A percentile compares a stretch with the other conserved stretches of the same genome.
These are phyloP conservation scores for Daldinia grandis DNA, from an alignment of 495 filamentous ascomycete genomes.

Conservation along the genomic window DNA sequence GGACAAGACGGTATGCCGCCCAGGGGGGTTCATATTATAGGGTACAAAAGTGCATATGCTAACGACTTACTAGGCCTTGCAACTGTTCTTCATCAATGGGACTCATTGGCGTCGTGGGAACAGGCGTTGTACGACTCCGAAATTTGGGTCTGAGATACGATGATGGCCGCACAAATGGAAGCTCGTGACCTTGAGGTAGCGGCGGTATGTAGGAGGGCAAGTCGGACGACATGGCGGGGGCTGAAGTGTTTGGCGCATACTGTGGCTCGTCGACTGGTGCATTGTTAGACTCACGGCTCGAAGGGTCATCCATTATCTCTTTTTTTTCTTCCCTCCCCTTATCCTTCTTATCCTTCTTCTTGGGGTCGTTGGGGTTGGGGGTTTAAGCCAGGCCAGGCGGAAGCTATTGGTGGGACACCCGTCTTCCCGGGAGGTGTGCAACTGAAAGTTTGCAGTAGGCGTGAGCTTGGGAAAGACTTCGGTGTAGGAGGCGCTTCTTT, in stretches of 20 bases:
- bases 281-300: constrained; percentile 35
- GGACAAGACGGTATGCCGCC: neutral
- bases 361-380: constrained; percentile 23
- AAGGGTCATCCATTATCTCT: constrained; percentile 36
- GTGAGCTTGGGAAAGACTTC: constrained; percentile 31
- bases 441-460: constrained; percentile 33
- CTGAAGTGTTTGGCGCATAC: constrained; percentile 36
- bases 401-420: constrained; percentile 38
- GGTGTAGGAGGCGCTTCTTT: constrained; percentile 20
- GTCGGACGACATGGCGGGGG: constrained; percentile 39
- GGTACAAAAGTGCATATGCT: neutral
- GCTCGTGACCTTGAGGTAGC: constrained; percentile 58
- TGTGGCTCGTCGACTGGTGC: constrained; percentile 40
- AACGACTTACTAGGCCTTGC: constrained; percentile 81
- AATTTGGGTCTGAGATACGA: constrained; percentile 81
- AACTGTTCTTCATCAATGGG: constrained; percentile 89
- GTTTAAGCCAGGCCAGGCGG: constrained; percentile 3
- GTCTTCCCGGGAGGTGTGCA: constrained; percentile 32
- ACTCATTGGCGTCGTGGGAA: constrained; percentile 67
- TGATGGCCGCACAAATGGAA: constrained; percentile 76
- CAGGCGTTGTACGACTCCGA: constrained; percentile 54
- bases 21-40: neutral
- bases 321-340: constrained; percentile 2
- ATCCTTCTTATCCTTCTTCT: constrained; percentile 10
- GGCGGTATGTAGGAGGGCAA: constrained; percentile 36